phyloP scores from a whole-genome alignment of 768 basidiomycete genomes.

The Suillus brevipes region DNA sequence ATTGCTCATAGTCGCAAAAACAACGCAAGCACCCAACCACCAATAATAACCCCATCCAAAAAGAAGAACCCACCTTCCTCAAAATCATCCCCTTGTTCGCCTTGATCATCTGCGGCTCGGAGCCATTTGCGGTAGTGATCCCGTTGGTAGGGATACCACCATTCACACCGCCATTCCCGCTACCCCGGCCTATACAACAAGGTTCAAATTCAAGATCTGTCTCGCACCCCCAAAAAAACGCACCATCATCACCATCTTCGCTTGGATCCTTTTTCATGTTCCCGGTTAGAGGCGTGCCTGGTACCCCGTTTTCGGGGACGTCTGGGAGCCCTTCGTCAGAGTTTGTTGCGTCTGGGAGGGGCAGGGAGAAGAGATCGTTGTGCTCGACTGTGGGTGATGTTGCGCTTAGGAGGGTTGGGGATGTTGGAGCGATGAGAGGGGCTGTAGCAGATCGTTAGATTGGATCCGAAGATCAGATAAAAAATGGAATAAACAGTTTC shows the following conservation, averaged over 20 bases:
- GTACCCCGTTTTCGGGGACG: conserved; percentile 26
- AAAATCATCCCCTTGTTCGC: conserved; percentile 96
- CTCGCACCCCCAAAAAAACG: conserved; percentile 4
- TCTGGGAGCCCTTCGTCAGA: conserved; percentile 25
- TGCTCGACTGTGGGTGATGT: conserved; percentile 5
- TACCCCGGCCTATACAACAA: conserved; percentile 5
- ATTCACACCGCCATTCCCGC: conserved; percentile 19
- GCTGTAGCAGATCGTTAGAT: not conserved
- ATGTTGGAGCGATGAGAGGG: conserved; percentile 6
- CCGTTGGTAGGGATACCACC: conserved; percentile 19
- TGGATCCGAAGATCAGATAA: not conserved
- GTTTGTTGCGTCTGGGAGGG: not conserved
- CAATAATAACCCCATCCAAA: conserved; percentile 37
- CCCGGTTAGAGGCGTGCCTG: not conserved
- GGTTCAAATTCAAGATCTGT: not conserved
- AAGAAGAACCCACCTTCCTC: conserved; percentile 57
- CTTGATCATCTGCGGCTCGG: conserved; percentile 59
- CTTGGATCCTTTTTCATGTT: conserved; percentile 30
- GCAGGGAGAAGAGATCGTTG: conserved; percentile 4
- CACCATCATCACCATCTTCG: conserved; percentile 26
- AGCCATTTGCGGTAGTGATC: conserved; percentile 13
- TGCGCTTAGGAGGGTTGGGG: not conserved
- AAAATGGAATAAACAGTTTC: not conserved
- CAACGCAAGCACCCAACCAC: conserved; percentile 42
- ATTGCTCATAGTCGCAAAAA: no score